Evolutionary conservation across 139 green algal genomes (phyloP), one percentile per base, ranked within the genome.

Genomic region (Ostreobium quekettii): DNA sequence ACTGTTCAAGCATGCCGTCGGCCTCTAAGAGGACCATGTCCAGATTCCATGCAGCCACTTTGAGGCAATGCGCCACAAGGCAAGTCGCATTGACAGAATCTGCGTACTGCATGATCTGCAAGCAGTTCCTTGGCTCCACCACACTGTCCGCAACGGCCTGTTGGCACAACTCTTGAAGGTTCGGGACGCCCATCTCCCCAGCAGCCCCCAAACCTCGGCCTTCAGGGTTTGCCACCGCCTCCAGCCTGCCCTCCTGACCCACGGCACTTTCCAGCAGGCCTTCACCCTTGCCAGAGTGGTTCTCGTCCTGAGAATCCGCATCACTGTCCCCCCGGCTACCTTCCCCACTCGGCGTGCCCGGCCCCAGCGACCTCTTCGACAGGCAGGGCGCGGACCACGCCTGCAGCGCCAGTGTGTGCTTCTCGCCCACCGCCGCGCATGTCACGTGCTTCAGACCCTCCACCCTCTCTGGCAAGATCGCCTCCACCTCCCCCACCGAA

Each of bases 391-490:
- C 38, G 5, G 57, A 71, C 86, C 86, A 92, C 11, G 36, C 68
- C 73, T 91, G 85, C 31, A 97, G 48, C 31, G 84, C 89, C 26
- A 97, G 70, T 0, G 83, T 88, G 79, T 97, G 92, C 73, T 93
- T 94, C 67, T 97, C 92, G 6, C 90, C 92, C 48, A 97, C 88
- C 5, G 83, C 77, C 2, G 90, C 80, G 38, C 49, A 28, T 3
- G 4, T 29, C n/a, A 71, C 66, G n/a, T 37, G 33, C 33, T 29
- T 71, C 48, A 65, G 5, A 47, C 66, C 60, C 48, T 29, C 32
- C 56, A 95, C 79, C 28, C 74, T 81, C 53, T 60, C 59, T 1
- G 66, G 62, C 24, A 59, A 15, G 15, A 71, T 64, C n/a, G 3
- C 15, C 11, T 36, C 19, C 56, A 26, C 6, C 61, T 36, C 37